These are phyloP conservation scores for Thelephora aurantiotincta DNA, from an alignment of 768 basidiomycete genomes.

Conservation along the genomic window DNA sequence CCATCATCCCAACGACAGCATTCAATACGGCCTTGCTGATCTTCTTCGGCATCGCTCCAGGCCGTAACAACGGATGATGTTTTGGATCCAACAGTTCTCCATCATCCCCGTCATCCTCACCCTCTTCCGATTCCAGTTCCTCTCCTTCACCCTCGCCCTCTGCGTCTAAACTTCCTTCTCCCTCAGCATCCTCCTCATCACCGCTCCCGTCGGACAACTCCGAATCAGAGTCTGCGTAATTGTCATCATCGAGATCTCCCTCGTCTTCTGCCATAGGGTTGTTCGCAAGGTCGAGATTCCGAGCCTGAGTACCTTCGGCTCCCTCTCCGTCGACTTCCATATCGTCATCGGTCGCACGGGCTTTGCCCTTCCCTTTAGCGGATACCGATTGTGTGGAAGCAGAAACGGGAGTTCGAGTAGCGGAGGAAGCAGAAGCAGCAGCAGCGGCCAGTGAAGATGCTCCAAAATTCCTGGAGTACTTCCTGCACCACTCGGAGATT, in stretches of 20 bases:
- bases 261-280: neutral
- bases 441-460: slow-evolving; percentile 1
- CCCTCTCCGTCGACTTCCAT: slow-evolving; percentile 10
- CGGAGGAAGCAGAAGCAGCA: too few relatives aligned
- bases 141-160: slow-evolving; percentile 18
- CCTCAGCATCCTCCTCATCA: slow-evolving; percentile 6
- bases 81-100: slow-evolving; percentile 35
- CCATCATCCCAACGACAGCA: slow-evolving; percentile 50
- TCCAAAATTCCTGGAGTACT: slow-evolving; percentile 44
- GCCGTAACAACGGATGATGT: slow-evolving; percentile 47
- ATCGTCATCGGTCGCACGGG: neutral
- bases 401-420: neutral
- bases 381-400: neutral
- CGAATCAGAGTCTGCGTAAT: slow-evolving; percentile 9
- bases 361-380: slow-evolving; percentile 3
- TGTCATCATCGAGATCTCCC: neutral
- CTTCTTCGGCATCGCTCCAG: slow-evolving; percentile 46
- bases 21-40: slow-evolving; percentile 56
- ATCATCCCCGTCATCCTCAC: slow-evolving; percentile 23
- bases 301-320: slow-evolving; percentile 9
- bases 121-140: slow-evolving; percentile 20
- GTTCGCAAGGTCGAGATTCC: slow-evolving; percentile 6
- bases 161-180: slow-evolving; percentile 11
- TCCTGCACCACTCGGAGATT: slow-evolving; percentile 52
- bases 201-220: slow-evolving; percentile 6